Percentiles rank a stretch among this genome's conserved stretches.
Conservation (phyloP, 768 basidiomycete genomes). For the Collybia mongolica region DNA sequence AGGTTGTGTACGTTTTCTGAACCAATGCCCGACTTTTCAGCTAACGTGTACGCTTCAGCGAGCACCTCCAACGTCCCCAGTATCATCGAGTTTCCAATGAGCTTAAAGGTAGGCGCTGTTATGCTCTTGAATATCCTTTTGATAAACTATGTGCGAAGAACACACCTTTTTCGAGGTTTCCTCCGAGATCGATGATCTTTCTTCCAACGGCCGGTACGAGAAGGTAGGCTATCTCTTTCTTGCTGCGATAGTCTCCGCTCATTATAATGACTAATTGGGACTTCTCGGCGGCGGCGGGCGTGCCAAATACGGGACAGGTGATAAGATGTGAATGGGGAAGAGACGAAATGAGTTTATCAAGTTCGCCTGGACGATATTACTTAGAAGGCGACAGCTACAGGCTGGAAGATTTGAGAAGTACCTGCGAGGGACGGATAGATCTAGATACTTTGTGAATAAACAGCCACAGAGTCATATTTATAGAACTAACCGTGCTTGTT, state of each 20-base stretch:
- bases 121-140: not conserved
- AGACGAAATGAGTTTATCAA: slow-evolving; percentile 65
- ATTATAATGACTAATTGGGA: slow-evolving; percentile 72
- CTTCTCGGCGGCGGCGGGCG: slow-evolving; percentile 63
- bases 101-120: slow-evolving; percentile 67
- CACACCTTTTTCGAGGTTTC: slow-evolving; percentile 79
- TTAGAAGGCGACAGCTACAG: not conserved
- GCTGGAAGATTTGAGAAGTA: slow-evolving; percentile 9
- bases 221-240: slow-evolving; percentile 77
- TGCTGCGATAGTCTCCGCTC: slow-evolving; percentile 79
- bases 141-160: too few relatives aligned
- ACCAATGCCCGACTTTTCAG: slow-evolving; percentile 81
- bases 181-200: slow-evolving; percentile 80
- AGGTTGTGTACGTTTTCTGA: slow-evolving; percentile 53
- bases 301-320: slow-evolving; percentile 75
- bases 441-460: slow-evolving; percentile 21
- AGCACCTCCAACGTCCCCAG: slow-evolving; percentile 77
- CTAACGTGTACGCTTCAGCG: slow-evolving; percentile 81
- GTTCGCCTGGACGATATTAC: slow-evolving; percentile 43
- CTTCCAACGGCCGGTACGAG: slow-evolving; percentile 77
- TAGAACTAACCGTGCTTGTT: slow-evolving; percentile 67
- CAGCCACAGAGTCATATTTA: not conserved
- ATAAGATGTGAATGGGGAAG: slow-evolving; percentile 64
- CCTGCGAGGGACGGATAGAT: slow-evolving; percentile 56
- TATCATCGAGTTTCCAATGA: slow-evolving; percentile 79